Base-by-base conservation (phyloP, 805 yeast species). In the Metschnikowia aberdeeniae region DNA sequence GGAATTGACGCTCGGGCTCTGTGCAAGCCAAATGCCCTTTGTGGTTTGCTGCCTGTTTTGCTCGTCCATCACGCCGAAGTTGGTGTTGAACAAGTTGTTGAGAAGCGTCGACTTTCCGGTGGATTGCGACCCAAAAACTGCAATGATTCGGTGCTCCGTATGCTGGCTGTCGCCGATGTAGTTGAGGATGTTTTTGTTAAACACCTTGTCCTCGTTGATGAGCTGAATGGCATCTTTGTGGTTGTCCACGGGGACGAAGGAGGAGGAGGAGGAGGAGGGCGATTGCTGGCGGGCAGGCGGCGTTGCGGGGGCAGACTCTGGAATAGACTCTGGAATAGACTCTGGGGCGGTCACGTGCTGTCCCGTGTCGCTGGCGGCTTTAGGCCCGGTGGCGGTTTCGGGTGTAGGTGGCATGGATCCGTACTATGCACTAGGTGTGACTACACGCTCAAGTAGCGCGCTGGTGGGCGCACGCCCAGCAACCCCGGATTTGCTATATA, bases 61-160 rank as follows among this genome's bases (percentile, higher is more conserved):
- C 50, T 89, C 97, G 65, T 88, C 86, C 99, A 93, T 93, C 19
- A 92, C 96, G 56, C 87, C 96, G 61, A 93, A 93, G 35, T 76
- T 67, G 8, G 58, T 93, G 51, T 85, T 85, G 68, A 93, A 93
- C 46, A 93, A 67, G 36, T 81, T 79, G 67, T 93, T 93, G 57
- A 93, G 74, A 47, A 93, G 73, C 0, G 99, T 93, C 1, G 97
- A 89, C 66, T 93, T 93, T 43, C 99, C 99, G 4, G 97, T 89
- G 3, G 95, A 85, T 62, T 93, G 99, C 1, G 97, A 89, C 5
- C 99, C 99, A 72, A 93, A 93, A 32, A 93, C 99, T 0, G 98
- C 84, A 3, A 93, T 87, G 14, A 93, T 81, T 63, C 93, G 96
- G 68, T 92, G 90, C 55, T 84, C 68, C 45, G 68, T 61, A 17